Evolutionary conservation across 805 yeast species (phyloP).

Genomic region (Starmerella asiatica): DNA sequence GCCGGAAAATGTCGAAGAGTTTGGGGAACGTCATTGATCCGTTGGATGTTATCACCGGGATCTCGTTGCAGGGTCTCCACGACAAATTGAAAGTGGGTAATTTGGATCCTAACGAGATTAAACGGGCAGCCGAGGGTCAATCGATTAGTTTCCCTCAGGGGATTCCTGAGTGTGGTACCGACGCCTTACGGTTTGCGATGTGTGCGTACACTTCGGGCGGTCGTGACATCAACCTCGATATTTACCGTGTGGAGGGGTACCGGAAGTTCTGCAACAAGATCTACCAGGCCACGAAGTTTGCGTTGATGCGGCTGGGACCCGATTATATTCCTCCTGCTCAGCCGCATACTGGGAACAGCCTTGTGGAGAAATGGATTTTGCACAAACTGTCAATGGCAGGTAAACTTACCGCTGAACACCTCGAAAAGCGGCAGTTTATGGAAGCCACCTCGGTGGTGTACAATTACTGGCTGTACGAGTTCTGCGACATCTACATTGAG

Average conservation of each 20-base stretch:
- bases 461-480: conserved; percentile 85
- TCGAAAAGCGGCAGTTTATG: conserved; percentile 80
- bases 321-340: conserved; percentile 70
- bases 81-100: conserved; percentile 68
- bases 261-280: conserved; percentile 99
- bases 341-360: conserved; percentile 61
- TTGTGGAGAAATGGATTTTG: conserved; percentile 94
- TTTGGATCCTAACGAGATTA: conserved; percentile 77
- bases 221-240: conserved; percentile 91
- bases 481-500: conserved; percentile 97
- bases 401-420: conserved; percentile 44
- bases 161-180: conserved; percentile 98
- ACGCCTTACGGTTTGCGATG: conserved; percentile 92
- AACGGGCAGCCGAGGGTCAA: conserved; percentile 80
- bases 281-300: conserved; percentile 97
- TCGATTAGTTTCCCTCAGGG: conserved; percentile 84
- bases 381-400: conserved; percentile 67
- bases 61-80: conserved; percentile 63
- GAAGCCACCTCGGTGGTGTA: conserved; percentile 77
- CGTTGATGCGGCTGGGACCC: conserved; percentile 78
- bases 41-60: conserved; percentile 83
- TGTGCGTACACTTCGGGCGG: conserved; percentile 99
- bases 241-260: conserved; percentile 94
- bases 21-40: conserved; percentile 96
- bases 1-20: conserved; percentile 95